Evolutionary conservation across 192 early-diverging fungal genomes (phyloP).

Genomic region (Coemansia sp.): DNA sequence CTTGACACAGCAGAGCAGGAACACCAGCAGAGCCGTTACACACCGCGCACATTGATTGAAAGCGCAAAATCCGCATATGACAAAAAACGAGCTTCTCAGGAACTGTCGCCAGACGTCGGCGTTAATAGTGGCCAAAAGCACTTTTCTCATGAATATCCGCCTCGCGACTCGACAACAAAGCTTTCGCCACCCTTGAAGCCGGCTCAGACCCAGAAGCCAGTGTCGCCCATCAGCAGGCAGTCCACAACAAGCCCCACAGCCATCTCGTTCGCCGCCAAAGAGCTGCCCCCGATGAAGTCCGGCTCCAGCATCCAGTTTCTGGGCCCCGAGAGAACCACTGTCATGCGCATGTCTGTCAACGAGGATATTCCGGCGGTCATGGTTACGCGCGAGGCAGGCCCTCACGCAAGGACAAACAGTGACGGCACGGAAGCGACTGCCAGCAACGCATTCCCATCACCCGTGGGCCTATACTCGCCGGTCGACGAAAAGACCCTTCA

Average conservation of each 20-base stretch:
- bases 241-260: conserved; percentile 5
- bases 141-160: conserved; percentile 13
- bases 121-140: conserved; percentile 1
- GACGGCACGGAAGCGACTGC: conserved; percentile 17
- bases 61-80: conserved; percentile 24
- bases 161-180: not conserved
- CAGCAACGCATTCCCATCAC: conserved; percentile 9
- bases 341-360: conserved; percentile 49
- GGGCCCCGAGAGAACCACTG: conserved; percentile 34
- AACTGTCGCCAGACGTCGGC: not conserved
- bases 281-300: not conserved
- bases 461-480: conserved; percentile 40
- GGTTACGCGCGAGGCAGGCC: conserved; percentile 7
- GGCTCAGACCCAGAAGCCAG: conserved; percentile 1
- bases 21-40: conserved; percentile 10
- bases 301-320: conserved; percentile 42
- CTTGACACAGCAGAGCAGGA: conserved; percentile 7
- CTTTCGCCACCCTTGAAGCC: conserved; percentile 1
- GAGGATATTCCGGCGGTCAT: conserved; percentile 20
- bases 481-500: conserved; percentile 25
- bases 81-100: not conserved
- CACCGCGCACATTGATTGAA: conserved; percentile 43
- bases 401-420: conserved; percentile 9
- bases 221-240: conserved; percentile 3
- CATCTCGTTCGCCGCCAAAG: conserved; percentile 7